A percentile compares a stretch with the other conserved stretches of the same genome.
These are phyloP conservation scores for Lasiodiplodia sp. DNA, from an alignment of 2,329 filamentous ascomycete species.

Conservation along the genomic window DNA sequence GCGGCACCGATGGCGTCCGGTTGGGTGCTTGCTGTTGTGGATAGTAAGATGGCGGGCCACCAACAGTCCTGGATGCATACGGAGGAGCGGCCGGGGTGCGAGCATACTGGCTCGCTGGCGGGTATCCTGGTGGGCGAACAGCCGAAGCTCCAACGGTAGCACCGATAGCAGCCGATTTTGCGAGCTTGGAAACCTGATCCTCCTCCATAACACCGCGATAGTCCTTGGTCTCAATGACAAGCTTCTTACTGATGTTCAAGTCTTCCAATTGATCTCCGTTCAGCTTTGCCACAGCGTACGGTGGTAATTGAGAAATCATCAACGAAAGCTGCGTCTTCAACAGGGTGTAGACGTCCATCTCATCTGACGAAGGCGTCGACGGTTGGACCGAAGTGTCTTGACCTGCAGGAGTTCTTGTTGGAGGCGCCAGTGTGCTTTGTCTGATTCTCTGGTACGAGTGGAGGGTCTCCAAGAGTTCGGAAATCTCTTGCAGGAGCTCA, in stretches of 20 bases:
- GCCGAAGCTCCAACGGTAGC: slow-evolving; percentile 39
- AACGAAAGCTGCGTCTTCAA: slow-evolving; percentile 77
- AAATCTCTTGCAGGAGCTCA: slow-evolving; percentile 76
- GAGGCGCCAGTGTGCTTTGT: slow-evolving; percentile 67
- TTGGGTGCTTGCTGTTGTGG: slow-evolving; percentile 44
- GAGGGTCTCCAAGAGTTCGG: slow-evolving; percentile 77
- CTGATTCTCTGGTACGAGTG: slow-evolving; percentile 82
- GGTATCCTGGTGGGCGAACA: slow-evolving; percentile 37
- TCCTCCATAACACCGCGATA: slow-evolving; percentile 84
- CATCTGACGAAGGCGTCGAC: slow-evolving; percentile 68
- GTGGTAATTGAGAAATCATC: slow-evolving; percentile 78
- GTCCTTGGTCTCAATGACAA: slow-evolving; percentile 75
- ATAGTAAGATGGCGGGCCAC: slow-evolving; percentile 41
- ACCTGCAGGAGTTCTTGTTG: slow-evolving; percentile 16
- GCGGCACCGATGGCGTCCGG: slow-evolving; percentile 47
- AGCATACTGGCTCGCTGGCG: slow-evolving; percentile 40
- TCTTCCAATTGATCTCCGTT: slow-evolving; percentile 86
- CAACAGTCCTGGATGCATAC: slow-evolving; percentile 40
- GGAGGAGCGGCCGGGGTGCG: slow-evolving; percentile 37
- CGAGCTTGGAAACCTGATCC: slow-evolving; percentile 65
- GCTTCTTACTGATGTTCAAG: slow-evolving; percentile 79
- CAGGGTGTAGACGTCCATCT: slow-evolving; percentile 70
- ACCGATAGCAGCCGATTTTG: slow-evolving; percentile 48
- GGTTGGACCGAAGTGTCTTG: slow-evolving; percentile 46
- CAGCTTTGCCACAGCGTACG: slow-evolving; percentile 84